phyloP scores from a whole-genome alignment of 352 stramenopile species.

The Saprolegnia parasitica region DNA sequence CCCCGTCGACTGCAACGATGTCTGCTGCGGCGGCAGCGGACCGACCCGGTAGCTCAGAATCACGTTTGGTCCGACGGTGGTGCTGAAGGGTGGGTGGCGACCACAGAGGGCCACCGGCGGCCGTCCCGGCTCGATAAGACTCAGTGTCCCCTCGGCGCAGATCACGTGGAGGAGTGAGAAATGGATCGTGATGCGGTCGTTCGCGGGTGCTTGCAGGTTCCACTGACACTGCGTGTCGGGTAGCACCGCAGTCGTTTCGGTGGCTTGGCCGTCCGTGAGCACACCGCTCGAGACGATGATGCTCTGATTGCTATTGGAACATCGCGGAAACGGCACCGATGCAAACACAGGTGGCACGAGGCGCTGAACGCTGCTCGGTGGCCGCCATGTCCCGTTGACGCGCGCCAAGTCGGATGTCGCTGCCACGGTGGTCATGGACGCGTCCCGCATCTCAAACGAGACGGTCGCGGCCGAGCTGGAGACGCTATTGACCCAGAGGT shows the following conservation, averaged over 20 bases:
- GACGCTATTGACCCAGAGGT: slow-evolving; percentile 16
- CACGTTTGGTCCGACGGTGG: too few species aligned
- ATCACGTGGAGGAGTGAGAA: slow-evolving; percentile 15
- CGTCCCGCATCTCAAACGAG: background rate
- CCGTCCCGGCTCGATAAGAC: background rate
- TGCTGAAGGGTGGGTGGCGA: too few species aligned
- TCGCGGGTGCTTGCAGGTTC: background rate
- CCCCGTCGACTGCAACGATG: slow-evolving; percentile 3
- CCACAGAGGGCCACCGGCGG: slow-evolving; percentile 6
- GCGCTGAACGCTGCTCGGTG: too few species aligned
- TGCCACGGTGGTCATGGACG: background rate
- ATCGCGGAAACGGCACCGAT: too few species aligned
- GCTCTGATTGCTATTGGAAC: background rate
- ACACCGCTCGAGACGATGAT: slow-evolving; percentile 3
- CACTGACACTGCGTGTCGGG: slow-evolving; percentile 12
- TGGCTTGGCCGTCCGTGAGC: background rate
- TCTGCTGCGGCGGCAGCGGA: too few species aligned
- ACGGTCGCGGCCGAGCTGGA: background rate
- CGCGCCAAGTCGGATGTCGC: too few species aligned
- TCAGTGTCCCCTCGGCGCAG: slow-evolving; percentile 12
- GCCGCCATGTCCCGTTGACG: too few species aligned
- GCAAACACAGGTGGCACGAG: too few species aligned
- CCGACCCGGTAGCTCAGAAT: too few species aligned
- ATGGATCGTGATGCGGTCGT: slow-evolving; percentile 10
- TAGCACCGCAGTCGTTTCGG: background rate